Evolutionary conservation across 495 filamentous ascomycete genomes (phyloP).

Genomic region (Copromyces sp.): DNA sequence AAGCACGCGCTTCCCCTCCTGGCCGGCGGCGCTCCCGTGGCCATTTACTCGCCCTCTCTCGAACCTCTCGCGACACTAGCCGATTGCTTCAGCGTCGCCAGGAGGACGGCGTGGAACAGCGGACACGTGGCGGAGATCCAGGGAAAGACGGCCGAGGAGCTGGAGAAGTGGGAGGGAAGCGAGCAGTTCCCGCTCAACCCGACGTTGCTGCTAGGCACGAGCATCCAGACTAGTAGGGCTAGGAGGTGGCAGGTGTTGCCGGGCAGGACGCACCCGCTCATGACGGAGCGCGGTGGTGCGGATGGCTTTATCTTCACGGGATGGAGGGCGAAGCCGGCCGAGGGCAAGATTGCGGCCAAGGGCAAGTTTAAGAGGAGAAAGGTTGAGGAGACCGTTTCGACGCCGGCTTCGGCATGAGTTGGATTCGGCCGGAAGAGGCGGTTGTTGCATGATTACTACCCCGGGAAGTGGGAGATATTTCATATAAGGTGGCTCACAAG

Average conservation of each 20-base stretch:
- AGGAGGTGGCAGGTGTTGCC: constrained; percentile 85
- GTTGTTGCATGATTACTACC: neutral
- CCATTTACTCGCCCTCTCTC: constrained; percentile 70
- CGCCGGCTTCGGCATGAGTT: constrained; percentile 13
- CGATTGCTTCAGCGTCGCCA: constrained; percentile 68
- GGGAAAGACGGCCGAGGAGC: constrained; percentile 27
- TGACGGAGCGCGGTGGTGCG: constrained; percentile 78
- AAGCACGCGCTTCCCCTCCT: constrained; percentile 65
- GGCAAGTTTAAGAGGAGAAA: constrained; percentile 61
- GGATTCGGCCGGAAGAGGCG: neutral
- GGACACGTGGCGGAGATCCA: constrained; percentile 25
- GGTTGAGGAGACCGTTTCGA: constrained; percentile 29
- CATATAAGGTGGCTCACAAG: neutral
- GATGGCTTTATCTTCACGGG: constrained; percentile 88
- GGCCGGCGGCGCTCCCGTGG: constrained; percentile 69
- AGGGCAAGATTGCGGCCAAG: constrained; percentile 69
- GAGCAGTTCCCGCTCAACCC: constrained; percentile 78
- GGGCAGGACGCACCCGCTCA: constrained; percentile 83
- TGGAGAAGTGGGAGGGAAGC: constrained; percentile 41
- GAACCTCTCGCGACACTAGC: constrained; percentile 66
- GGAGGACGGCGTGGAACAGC: constrained; percentile 58
- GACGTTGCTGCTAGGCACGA: constrained; percentile 65
- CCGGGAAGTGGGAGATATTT: neutral
- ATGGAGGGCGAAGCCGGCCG: constrained; percentile 65
- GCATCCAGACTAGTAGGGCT: constrained; percentile 64